Base-by-base conservation (phyloP, 179 eudicot genomes). In the Heliamphora pulchella region DNA sequence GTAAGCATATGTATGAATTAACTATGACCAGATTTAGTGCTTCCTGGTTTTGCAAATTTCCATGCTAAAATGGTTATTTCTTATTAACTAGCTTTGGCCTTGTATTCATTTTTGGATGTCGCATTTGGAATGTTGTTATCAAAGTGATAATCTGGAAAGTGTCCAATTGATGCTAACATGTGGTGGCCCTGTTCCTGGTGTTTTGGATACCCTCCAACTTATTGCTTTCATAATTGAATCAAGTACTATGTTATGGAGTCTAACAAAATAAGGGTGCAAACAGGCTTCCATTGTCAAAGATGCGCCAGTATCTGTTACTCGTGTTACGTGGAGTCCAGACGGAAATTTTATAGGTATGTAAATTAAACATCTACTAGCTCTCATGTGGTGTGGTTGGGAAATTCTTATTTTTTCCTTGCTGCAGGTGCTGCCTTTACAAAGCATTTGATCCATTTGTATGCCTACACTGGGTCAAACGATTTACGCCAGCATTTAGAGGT, bases 231-330 rank as follows among this genome's bases (percentile, higher is more conserved):
- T 31, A 31, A 31, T 31, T 31, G 31, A 31, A 31, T 31, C 31
- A 31, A 31, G 31, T 31, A 31, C 31, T 31, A 31, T 31, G 31
- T 31, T 46, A 2, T n/a, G 69, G 61, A 55, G 20, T 48, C 82
- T 84, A 74, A 80, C 47, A 74, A 31, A 31, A 41, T 22, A 89
- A 91, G 80, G 93, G 86, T 80, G 89, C 84, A 57, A 79, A 58
- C 88, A 89, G 91, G 78, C 91, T 83, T 83, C 93, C 66, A 84
- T 81, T 79, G 88, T 80, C 47, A 91, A 92, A 84, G 94, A 90
- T 71, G 86, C 39, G 46, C 71, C 86, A 77, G 86, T 92, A 66
- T 87, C 91, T 55, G 96, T 91, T 78, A 94, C 73, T 79, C 91
- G 96, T 68, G 96, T 94, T 72, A 85, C 93, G 76, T 94, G 83